Evolutionary conservation across 139 green algal genomes (phyloP).

Genomic region (Pseudopediastrum boryanum): DNA sequence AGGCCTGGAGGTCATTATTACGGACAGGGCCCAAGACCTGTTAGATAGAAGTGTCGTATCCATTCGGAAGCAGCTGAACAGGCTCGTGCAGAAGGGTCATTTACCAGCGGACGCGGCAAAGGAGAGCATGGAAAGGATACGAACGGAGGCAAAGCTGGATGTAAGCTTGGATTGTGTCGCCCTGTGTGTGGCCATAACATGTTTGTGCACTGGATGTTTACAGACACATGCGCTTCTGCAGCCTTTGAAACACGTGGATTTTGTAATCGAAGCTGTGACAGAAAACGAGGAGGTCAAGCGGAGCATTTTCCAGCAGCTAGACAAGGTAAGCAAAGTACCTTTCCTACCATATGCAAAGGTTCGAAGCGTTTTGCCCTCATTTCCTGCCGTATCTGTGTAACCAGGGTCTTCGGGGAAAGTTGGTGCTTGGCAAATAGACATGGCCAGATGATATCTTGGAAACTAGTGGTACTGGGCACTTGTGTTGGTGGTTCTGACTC

Average conservation of each 20-base stretch:
- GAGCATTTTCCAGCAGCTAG: conserved; percentile 70
- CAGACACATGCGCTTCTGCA: conserved; percentile 13
- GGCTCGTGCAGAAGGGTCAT: conserved; percentile 40
- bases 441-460: no score
- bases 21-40: conserved; percentile 34
- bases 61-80: conserved; percentile 39
- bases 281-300: conserved; percentile 86
- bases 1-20: conserved; percentile 55
- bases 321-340: conserved; percentile 57
- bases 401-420: no score
- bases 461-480: no score
- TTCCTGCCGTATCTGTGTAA: no score
- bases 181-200: background rate
- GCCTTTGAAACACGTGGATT: conserved; percentile 65
- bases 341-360: background rate
- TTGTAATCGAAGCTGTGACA: conserved; percentile 87
- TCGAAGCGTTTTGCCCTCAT: background rate
- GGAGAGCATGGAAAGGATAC: conserved; percentile 25
- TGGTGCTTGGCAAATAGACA: no score
- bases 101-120: conserved; percentile 29
- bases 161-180: conserved; percentile 3
- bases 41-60: conserved; percentile 35
- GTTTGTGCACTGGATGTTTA: background rate
- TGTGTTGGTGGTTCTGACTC: no score
- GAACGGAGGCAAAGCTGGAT: conserved; percentile 19